Evolutionary conservation across 2,329 filamentous ascomycete genomes (phyloP), one percentile per base, ranked within the genome.

Genomic region (Thelonectria rubi): DNA sequence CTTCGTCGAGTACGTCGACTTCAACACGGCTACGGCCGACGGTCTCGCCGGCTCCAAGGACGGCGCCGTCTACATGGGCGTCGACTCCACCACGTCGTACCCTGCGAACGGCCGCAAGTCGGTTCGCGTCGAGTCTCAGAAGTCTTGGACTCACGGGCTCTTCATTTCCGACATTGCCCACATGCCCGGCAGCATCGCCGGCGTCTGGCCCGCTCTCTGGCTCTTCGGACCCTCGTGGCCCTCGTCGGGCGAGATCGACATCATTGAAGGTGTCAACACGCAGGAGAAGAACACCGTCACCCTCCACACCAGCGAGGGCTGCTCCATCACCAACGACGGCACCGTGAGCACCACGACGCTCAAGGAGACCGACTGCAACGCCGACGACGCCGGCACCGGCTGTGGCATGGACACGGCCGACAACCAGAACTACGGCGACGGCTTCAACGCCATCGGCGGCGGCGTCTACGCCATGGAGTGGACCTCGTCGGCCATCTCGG

Each of bases 381-480:
- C 83, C 17, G 76, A 79, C 40, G 73, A 77, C 20, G 86, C 75
- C 60, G 83, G 82, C 69, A 73, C 76, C 2, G 91, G 91, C 60
- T 94, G 91, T 74, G 78, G 81, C 9, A 81, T 89, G 65, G 68
- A 74, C 11, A 84, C 84, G 2, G 69, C 77, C 24, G 79, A 84
- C 68, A 81, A 82, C 51, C 74, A 80, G 46, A 86, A 84, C 66
- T 91, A 88, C 67, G 91, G 91, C 14, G 79, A 85, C 24, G 86
- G 84, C 7, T 93, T 96, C 81, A 95, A 95, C 77, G 79, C 79
- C 21, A 83, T 78, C 32, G 83, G 84, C 10, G 91, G 91, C 21
- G 91, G 91, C 40, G 82, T 93, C 47, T 93, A 91, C 70, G 90
- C 87, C 34, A 86, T 89, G 58, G 88, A 93, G 76, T 97, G 93